Evolutionary conservation across 768 basidiomycete genomes (phyloP), one percentile per base, ranked within the genome.

Genomic region (Gautieria morchelliformis): DNA sequence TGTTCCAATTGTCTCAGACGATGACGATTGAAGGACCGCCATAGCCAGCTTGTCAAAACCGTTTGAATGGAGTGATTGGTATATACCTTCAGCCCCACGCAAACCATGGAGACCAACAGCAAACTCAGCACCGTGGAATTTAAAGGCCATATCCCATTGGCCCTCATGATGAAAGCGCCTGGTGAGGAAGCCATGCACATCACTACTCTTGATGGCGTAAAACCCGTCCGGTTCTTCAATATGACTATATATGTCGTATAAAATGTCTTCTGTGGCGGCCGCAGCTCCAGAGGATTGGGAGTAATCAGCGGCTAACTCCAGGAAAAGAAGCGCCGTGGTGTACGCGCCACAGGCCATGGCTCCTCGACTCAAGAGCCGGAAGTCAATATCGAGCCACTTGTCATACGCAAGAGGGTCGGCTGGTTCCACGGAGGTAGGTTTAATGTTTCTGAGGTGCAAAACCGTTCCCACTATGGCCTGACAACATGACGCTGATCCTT

Each of bases 201-300:
- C 83, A 33, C 77, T 70, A 7, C 87, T 83, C 60, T 85, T 78
- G 59, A 98, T 93, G 5, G 93, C 93, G 69, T 99, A 99, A 68
- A 99, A 99, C 1, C 96, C 93, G 64, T 99, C 96, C 0, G 94
- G 94, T 67, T 99, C 96, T 65, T 96, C 94, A 59, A 99, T 93
- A 63, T 93, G 87, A 54, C 84, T 83, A 65, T 98, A 99, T 51
- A 98, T 92, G 51, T 87, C 86, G 72, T 93, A 97, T 20, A 98
- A 72, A 24, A 94, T 75, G 58, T 87, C 74, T 62, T 92, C 89
- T 1, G 76, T 71, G 10, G 61, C 60, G 3, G 64, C 59, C 12
- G 49, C 40, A n/a, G 65, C 65, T 7, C 70, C 68, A 35, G 66
- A 61, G 11, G 63, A 61, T 3, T 64, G 49, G 59, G 78, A 72